Base-by-base conservation (phyloP, 2,329 filamentous ascomycete species). In the Thelonectria discophora region DNA sequence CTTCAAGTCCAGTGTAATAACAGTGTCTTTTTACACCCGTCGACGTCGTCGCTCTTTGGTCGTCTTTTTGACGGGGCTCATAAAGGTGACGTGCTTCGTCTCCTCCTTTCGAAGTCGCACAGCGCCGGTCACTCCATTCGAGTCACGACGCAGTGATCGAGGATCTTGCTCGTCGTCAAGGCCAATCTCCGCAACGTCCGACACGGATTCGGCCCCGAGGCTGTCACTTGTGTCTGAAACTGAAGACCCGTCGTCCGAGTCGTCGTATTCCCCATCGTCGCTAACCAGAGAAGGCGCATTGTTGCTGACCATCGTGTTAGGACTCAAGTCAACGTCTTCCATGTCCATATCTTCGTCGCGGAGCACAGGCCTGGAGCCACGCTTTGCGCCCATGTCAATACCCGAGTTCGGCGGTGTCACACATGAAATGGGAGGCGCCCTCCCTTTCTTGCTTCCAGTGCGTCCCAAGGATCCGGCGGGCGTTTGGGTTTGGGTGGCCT, bases 241-340 rank as follows among this genome's bases (percentile, higher is more conserved):
- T 3, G 83, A 84, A 4, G 86, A 90, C 47, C 82, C 84, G 61
- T 87, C 86, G 58, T 90, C 87, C 1, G 89, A 91, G 57, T 90
- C 88, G 67, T 91, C 90, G 70, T 90, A 92, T 73, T 93, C 90
- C 69, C 90, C 89, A 72, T 93, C 90, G 76, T 94, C 91, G 76
- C 90, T 92, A 72, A 93, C 90, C 50, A 94, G 82, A 69, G 90
- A 93, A 20, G 91, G 91, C 9, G 91, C 90, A 67, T 91, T 91
- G 75, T 92, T 92, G 74, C 89, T 90, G 52, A 89, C 82, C 46
- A 88, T 78, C 0, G 89, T 90, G 69, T 88, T 87, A 5, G 90
- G 90, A 69, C 89, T 92, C 59, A 91, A 76, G 55, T 91, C 87
- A 48, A 82, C 81, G 56, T 88, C 86, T 32, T 77, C 75, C 72